Evolutionary conservation across 164 flowering plant species (phyloP), one percentile per base, ranked within the genome.

Genomic region (Sextonia rubra): DNA sequence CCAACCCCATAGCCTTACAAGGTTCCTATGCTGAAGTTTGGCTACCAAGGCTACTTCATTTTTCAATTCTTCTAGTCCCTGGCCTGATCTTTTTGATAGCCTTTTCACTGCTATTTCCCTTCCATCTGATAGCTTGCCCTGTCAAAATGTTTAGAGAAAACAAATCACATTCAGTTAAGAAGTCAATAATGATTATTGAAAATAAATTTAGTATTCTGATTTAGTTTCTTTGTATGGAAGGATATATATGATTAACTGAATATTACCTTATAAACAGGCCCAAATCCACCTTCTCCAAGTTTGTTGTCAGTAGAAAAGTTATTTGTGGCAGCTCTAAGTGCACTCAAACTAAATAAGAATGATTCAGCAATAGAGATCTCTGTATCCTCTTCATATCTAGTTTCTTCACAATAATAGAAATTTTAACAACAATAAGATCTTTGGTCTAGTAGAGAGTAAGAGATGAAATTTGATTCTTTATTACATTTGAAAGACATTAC

Each of bases 1-100:
- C 29, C 76, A 81, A 9, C 81, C 81, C 23, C 77, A 67, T 30
- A 82, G 74, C 71, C 79, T 75, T 22, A 78, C 83, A 20, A 82
- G 71, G 67, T 82, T 82, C 29, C 79, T 60, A 63, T 80, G 85
- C 47, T 77, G 78, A 55, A 79, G 74, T 63, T 48, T 79, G 8
- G 81, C 76, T 12, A 79, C 25, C 37, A 75, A 64, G 0, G 61
- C 0, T 8, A 64, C 75, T 66, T 78, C 81, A 60, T 75, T 78
- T 72, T 64, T 63, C 15, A 78, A 78, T 68, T 78, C 74, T 26
- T 25, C 3, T 3, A 30, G 61, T 0, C 77, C 80, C 60, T 78
- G 77, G 11, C 73, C 72, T 2, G 80, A 74, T 12, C 24, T 11
- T 64, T 4, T 25, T 14, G 77, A 78, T 7, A 78, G 68, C 24